Base-by-base conservation (phyloP, 2,329 filamentous ascomycete genomes). In the Xylariaceae sp. region DNA sequence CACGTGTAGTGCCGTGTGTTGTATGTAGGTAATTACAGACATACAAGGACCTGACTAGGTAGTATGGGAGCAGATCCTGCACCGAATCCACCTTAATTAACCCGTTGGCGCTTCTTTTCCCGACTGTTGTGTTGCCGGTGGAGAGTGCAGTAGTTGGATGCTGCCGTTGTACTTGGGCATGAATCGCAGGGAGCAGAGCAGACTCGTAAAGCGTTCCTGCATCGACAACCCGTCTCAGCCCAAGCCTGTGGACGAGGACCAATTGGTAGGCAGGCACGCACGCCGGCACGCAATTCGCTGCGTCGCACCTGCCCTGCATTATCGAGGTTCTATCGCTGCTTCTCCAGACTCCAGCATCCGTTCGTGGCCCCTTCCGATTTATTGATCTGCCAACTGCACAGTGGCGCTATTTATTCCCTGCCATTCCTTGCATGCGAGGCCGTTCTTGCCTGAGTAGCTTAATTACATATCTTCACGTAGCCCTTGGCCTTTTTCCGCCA, bases 351-450 rank as follows among this genome's bases (percentile, higher is more conserved):
- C n/a, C 34, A 15, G 29, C 3, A 5, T 34, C 16, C 42, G 22
- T 43, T 51, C 55, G 55, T 58, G 48, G 49, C 53, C 44, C 53
- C 47, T 55, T 50, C 49, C 53, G 49, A 53, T 57, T 57, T 49
- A 57, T 50, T 47, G 52, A 50, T 36, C 29, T 40, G 21, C 21
- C 21, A 51, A 40, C 41, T 42, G 21, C n/a, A 42, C 18, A 51
- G 40, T 46, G 22, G 47, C 34, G 39, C 19, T 21, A 21, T 42
- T 42, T n/a, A 6, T 10, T 5, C 41, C 30, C 30, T 18, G 30
- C 47, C 13, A 39, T 42, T 43, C 32, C 50, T 52, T 41, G 43
- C 49, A 26, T 51, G 42, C 40, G 37, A 40, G 44, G 26, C 26
- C 39, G 30, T 47, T 36, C 22, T 26, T 54, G 43, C 52, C 44